Conservation (phyloP, 768 basidiomycete species). For the Trametes elegans region DNA sequence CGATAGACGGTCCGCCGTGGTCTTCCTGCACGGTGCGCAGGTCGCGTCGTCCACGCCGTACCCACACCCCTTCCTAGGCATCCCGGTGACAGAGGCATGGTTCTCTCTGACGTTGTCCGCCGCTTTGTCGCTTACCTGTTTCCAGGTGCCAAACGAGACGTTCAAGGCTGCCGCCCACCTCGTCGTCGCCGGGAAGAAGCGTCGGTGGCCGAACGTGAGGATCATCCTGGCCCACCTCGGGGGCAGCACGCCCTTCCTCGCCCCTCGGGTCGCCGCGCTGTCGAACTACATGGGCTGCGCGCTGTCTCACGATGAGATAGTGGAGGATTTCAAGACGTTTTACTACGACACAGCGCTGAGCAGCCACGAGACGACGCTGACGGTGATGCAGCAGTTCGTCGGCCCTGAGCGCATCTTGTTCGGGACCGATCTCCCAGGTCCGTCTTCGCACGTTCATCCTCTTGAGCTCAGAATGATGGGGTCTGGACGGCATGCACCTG, state of each 20-base stretch:
- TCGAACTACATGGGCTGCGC: conserved; percentile 68
- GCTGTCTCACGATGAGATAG: conserved; percentile 61
- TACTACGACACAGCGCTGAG: conserved; percentile 75
- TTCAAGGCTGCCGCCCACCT: conserved; percentile 80
- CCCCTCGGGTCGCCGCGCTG: conserved; percentile 65
- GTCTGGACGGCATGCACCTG: too few species aligned
- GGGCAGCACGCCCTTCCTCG: conserved; percentile 64
- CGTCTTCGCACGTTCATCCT: conserved; percentile 9
- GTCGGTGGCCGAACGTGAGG: conserved; percentile 54
- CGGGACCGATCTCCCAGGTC: conserved; percentile 79
- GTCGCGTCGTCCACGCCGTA: conserved; percentile 60
- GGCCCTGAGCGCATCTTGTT: conserved; percentile 54
- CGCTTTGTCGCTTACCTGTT: conserved; percentile 1
- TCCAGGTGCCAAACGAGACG: conserved; percentile 78
- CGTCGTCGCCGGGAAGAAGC: conserved; percentile 69
- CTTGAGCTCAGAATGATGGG: background rate
- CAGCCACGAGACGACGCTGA: conserved; percentile 50
- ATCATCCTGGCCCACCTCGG: conserved; percentile 75
- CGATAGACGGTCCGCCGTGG: conserved; percentile 52
- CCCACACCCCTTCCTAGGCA: conserved; percentile 61
- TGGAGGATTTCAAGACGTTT: conserved; percentile 67
- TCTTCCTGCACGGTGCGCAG: conserved; percentile 74
- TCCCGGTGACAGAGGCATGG: conserved; percentile 66
- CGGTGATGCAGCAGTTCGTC: conserved; percentile 51
- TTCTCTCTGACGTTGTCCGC: background rate